Evolutionary conservation across 148 eudicot species (phyloP), one percentile per base, ranked within the genome.

Genomic region (Rhododendron molle): DNA sequence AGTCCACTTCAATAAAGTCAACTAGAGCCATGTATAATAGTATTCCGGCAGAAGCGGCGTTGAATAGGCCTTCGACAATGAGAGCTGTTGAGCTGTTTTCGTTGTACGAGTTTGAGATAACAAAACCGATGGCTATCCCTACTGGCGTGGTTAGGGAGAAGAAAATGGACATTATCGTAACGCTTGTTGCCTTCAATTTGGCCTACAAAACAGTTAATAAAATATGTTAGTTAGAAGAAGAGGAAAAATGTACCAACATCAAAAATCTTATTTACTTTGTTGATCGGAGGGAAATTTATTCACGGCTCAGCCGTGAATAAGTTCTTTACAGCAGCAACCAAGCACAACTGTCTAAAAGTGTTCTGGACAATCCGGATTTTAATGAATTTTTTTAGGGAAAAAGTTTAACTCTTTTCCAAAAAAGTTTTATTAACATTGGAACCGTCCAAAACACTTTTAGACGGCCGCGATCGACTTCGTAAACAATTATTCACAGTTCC

Each of bases 1-100:
- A 88, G 85, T 85, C 85, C 7, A 79, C 85, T 1, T 83, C 79
- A 38, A 88, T 87, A 44, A 85, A 65, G 80, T 88, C 89, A 60
- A 88, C 89, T 0, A 88, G 85, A 1, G 89, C 85, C 87, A 88
- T 88, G 77, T 88, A 88, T 1, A 88, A 14, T 4, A 88, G 67
- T 83, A 88, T 88, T 60, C 89, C 87, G 5, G 87, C 85, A 3
- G 85, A 78, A 26, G 85, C 85, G 0, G 89, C 60, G 34, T 88
- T 88, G 65, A 88, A 65, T 13, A 88, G 0, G 34, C 89, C 85
- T 81, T 88, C 87, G 14, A 88, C 85, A 21, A 88, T 78, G 14
- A 88, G 77, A 58, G 87, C 78, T 16, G 83, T 88, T 14, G 85
- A 86, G 76, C 89, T 83, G 15, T 86, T 82, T 34, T 80, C 85